Evolutionary conservation across 768 basidiomycete genomes (phyloP).

Genomic region (Termitomyces sp.): DNA sequence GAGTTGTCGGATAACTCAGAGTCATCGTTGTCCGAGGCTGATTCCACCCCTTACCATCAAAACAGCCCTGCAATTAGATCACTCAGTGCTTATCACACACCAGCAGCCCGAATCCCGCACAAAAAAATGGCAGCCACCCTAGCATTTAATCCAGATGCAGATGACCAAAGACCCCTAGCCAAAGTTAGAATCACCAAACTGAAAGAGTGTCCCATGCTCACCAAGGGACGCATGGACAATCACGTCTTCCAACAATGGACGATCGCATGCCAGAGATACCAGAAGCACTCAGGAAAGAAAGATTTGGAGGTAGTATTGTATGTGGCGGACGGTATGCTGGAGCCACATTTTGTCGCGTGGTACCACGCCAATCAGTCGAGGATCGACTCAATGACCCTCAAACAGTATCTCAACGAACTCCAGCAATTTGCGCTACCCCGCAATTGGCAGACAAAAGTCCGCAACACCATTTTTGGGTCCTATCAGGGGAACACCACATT

Average conservation of each 20-base stretch:
- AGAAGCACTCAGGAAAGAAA: slow-evolving; percentile 12
- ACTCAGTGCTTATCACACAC: not conserved
- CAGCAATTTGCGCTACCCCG: no score
- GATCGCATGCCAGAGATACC: no score
- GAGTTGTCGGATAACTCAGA: not conserved
- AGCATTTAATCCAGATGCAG: no score
- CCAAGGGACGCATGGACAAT: no score
- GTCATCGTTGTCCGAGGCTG: not conserved
- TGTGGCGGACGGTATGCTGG: slow-evolving; percentile 15
- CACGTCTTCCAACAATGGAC: no score
- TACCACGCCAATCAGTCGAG: slow-evolving; percentile 8
- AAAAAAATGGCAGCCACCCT: no score
- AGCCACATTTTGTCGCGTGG: slow-evolving; percentile 12
- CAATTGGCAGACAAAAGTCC: not conserved
- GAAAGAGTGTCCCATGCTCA: no score
- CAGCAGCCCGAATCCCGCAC: no score
- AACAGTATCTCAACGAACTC: slow-evolving; percentile 12
- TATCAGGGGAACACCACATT: no score
- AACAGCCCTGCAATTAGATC: not conserved
- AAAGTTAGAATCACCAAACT: slow-evolving; percentile 6
- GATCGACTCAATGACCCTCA: slow-evolving; percentile 14
- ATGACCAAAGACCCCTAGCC: slow-evolving; percentile 1
- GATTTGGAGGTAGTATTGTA: slow-evolving; percentile 12
- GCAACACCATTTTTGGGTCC: no score
- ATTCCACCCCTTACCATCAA: not conserved